Percentiles rank a stretch among this genome's conserved stretches.
Conservation (phyloP, 345 rosid species). For the Populus simonii region DNA sequence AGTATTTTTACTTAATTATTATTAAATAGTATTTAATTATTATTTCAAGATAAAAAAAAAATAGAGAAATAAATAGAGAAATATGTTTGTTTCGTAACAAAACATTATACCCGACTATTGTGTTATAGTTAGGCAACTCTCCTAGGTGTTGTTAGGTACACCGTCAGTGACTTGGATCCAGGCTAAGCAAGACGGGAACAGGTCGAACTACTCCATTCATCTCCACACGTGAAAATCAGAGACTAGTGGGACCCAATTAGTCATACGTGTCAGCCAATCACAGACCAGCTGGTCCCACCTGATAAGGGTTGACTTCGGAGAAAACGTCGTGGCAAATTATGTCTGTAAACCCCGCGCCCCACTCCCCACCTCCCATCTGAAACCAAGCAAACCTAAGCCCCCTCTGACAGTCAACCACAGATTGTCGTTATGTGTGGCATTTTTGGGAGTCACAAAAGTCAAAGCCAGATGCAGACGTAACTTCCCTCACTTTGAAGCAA, state of each 20-base stretch:
- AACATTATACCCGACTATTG: no score
- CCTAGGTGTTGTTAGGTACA: neutral
- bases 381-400: constrained; percentile 43
- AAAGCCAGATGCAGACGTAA: constrained; percentile 51
- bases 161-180: neutral
- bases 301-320: constrained; percentile 48
- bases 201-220: constrained; percentile 32
- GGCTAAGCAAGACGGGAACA: constrained; percentile 14
- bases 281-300: constrained; percentile 20
- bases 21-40: no score
- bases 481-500: constrained; percentile 56
- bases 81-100: no score
- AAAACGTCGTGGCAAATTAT: no score
- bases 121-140: neutral
- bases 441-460: constrained; percentile 48
- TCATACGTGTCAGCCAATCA: constrained; percentile 22
- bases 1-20: no score
- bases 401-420: constrained; percentile 58
- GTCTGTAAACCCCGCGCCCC: constrained; percentile 16
- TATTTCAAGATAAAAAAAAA: no score
- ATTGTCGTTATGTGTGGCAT: constrained; percentile 19
- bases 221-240: constrained; percentile 25
- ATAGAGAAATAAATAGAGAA: no score
- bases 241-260: neutral
- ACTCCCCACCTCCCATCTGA: neutral